These are phyloP conservation scores for Epichloe sibirici DNA, from an alignment of 2,329 filamentous ascomycete genomes.

Conservation along the genomic window DNA sequence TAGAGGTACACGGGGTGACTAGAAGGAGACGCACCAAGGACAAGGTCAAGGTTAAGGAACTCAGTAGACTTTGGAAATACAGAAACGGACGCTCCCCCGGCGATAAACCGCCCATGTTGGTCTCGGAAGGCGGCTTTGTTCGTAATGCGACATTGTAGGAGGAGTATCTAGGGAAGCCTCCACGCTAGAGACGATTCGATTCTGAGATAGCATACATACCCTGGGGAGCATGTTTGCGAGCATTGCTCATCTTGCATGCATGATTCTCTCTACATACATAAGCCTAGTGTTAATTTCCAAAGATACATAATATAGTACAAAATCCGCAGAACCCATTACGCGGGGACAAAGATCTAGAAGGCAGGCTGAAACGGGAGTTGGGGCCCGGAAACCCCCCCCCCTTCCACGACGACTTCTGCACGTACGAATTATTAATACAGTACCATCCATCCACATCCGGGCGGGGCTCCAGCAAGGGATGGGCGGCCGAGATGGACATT, in stretches of 20 bases:
- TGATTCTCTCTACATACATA: too few relatives aligned
- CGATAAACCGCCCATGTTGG: constrained; percentile 26
- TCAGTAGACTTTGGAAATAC: constrained; percentile 52
- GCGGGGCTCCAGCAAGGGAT: constrained; percentile 30
- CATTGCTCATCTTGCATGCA: background rate
- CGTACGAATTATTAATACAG: background rate
- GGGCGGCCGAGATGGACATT: constrained; percentile 30
- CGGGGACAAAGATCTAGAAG: constrained; percentile 32
- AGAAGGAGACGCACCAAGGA: constrained; percentile 16
- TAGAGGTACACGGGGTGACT: constrained; percentile 26
- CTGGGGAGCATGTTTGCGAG: background rate
- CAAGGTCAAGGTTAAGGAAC: constrained; percentile 42
- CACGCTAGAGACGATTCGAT: too few relatives aligned
- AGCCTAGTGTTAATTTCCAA: too few relatives aligned
- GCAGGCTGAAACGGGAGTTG: constrained; percentile 28
- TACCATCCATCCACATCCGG: constrained; percentile 15
- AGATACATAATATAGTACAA: background rate
- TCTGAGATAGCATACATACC: too few relatives aligned
- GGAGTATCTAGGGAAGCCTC: background rate
- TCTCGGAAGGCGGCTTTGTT: constrained; percentile 23
- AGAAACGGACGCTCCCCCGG: constrained; percentile 45
- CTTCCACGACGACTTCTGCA: constrained; percentile 30
- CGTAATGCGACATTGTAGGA: constrained; percentile 28
- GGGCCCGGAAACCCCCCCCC: constrained; percentile 25
- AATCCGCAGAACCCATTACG: constrained; percentile 19